A percentile compares a stretch with the other conserved stretches of the same genome.
Evolutionary conservation across 495 filamentous ascomycete species (phyloP).

Genomic region (Aspergillus sclerotioniger): DNA sequence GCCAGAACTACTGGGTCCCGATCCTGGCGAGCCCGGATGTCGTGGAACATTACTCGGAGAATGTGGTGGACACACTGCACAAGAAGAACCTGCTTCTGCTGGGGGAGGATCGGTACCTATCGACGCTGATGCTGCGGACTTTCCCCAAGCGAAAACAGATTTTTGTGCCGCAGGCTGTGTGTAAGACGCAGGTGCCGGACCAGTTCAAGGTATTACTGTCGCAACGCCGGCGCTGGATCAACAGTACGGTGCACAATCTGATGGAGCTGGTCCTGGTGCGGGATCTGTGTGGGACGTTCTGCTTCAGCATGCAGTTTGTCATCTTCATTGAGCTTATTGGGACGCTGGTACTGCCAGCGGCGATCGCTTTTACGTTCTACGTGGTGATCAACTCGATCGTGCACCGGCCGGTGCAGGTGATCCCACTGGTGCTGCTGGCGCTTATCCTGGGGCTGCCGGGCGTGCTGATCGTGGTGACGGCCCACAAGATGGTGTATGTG

Average conservation of each 20-base stretch:
- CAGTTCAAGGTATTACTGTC: slow-evolving; percentile 89
- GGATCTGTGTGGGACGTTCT: slow-evolving; percentile 98
- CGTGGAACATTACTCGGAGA: slow-evolving; percentile 98
- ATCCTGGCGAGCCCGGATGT: slow-evolving; percentile 98
- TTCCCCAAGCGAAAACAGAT: slow-evolving; percentile 99
- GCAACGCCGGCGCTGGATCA: slow-evolving; percentile 97
- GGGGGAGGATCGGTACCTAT: slow-evolving; percentile 95
- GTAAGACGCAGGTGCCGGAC: slow-evolving; percentile 96
- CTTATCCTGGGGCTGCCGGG: slow-evolving; percentile 93
- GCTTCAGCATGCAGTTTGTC: slow-evolving; percentile 99
- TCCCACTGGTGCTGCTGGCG: slow-evolving; percentile 85
- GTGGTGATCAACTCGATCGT: slow-evolving; percentile 88
- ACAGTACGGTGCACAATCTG: slow-evolving; percentile 97
- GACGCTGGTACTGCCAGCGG: slow-evolving; percentile 90
- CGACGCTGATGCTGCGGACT: slow-evolving; percentile 95
- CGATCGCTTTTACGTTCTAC: slow-evolving; percentile 96
- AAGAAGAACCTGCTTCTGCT: slow-evolving; percentile 96
- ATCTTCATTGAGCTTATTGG: slow-evolving; percentile 95
- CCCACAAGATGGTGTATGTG: slow-evolving; percentile 92
- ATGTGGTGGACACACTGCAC: slow-evolving; percentile 97
- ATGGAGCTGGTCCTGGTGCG: slow-evolving; percentile 96
- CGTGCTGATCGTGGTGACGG: slow-evolving; percentile 89
- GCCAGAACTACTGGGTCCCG: slow-evolving; percentile 98
- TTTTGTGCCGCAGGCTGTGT: slow-evolving; percentile 96
- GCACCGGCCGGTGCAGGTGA: slow-evolving; percentile 77